Evolutionary conservation across 148 eudicot species (phyloP).

Genomic region (Chenopodium album): DNA sequence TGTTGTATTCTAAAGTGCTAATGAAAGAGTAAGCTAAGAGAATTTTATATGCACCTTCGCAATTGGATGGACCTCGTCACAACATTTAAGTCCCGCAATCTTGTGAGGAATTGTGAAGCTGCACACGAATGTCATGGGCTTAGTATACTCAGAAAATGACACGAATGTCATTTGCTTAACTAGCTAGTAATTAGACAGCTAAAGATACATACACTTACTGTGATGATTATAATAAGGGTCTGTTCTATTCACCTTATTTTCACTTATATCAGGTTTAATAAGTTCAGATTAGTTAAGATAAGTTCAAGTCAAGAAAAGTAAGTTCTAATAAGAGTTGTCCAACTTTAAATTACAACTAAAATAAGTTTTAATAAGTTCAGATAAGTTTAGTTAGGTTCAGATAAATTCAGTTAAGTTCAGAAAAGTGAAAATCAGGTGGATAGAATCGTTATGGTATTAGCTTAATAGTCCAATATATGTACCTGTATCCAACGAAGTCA

Average conservation of each 20-base stretch:
- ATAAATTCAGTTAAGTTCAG: too few relatives aligned
- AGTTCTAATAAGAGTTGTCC: too few relatives aligned
- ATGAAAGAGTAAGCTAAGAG: not conserved
- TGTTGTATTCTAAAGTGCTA: too few relatives aligned
- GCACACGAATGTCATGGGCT: not conserved
- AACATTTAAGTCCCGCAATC: constrained; percentile 40
- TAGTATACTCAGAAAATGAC: not conserved
- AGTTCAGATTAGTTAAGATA: too few relatives aligned
- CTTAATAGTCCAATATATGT: not conserved
- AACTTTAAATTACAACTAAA: too few relatives aligned
- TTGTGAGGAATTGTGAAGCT: constrained; percentile 52
- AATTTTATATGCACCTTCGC: constrained; percentile 34
- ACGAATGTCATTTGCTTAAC: not conserved
- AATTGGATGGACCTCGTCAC: constrained; percentile 43
- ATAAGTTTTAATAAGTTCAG: too few relatives aligned
- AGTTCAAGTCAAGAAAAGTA: too few relatives aligned
- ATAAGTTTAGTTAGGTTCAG: too few relatives aligned
- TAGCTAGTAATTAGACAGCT: not conserved
- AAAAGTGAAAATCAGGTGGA: too few relatives aligned
- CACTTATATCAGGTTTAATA: too few relatives aligned
- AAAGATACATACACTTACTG: not conserved
- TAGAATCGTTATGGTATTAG: not conserved
- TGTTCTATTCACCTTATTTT: too few relatives aligned
- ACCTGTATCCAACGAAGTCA: constrained; percentile 90
- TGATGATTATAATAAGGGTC: too few relatives aligned